Evolutionary conservation across 108 stramenopile genomes (phyloP).

Genomic region (Skeletonema potamos): DNA sequence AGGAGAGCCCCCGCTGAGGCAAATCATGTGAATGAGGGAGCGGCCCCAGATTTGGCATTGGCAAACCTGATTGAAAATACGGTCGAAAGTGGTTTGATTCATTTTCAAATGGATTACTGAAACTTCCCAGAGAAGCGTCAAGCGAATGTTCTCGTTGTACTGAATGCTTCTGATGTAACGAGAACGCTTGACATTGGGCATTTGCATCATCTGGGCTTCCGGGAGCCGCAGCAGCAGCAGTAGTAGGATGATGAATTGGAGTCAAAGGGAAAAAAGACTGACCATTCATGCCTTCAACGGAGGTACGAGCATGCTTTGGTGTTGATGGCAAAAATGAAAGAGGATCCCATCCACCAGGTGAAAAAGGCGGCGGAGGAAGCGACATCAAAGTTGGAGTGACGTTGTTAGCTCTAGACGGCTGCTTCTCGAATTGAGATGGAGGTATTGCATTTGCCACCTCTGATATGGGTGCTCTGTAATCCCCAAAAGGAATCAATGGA

Average conservation of each 20-base stretch:
- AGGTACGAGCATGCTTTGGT: not conserved
- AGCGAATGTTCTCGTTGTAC: constrained; percentile 29
- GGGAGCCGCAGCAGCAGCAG: not conserved
- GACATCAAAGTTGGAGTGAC: not conserved
- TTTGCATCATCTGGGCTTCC: not conserved
- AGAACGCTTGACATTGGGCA: not conserved
- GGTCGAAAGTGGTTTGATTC: not conserved
- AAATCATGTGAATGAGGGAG: too few species aligned
- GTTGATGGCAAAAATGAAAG: not conserved
- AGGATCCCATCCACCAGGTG: not conserved
- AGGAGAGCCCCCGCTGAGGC: constrained; percentile 20
- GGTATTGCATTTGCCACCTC: constrained; percentile 35
- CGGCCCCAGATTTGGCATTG: constrained; percentile 1
- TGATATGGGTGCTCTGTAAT: constrained; percentile 22
- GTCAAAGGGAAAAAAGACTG: not conserved
- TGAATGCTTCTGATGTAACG: not conserved
- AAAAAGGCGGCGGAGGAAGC: not conserved
- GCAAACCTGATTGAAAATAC: not conserved
- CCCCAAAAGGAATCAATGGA: constrained; percentile 19
- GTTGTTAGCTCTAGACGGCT: not conserved
- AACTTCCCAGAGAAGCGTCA: constrained; percentile 23
- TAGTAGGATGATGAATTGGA: not conserved
- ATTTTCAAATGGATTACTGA: constrained; percentile 41
- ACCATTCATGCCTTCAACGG: not conserved
- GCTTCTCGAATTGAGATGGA: constrained; percentile 2